A percentile compares a stretch with the other conserved stretches of the same genome.
These are phyloP conservation scores for Hypoxylon sp. DNA, from an alignment of 2,329 filamentous ascomycete species.

Conservation along the genomic window DNA sequence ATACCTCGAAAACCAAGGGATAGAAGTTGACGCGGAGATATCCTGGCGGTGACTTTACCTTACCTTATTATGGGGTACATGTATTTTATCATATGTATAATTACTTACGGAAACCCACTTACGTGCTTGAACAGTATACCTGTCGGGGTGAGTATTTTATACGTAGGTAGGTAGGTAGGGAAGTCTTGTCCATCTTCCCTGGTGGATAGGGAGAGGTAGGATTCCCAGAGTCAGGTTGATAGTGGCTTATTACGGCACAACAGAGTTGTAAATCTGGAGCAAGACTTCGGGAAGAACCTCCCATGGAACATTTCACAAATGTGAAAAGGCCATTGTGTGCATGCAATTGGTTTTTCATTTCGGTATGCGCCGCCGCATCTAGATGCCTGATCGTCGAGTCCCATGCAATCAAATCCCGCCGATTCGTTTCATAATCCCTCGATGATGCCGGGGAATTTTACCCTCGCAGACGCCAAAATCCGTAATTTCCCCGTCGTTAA, in stretches of 20 bases:
- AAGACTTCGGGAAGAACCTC: constrained; percentile 79
- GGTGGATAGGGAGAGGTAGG: background rate
- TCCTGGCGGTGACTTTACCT: constrained; percentile 71
- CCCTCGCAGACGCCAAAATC: constrained; percentile 42
- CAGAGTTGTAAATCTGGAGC: constrained; percentile 33
- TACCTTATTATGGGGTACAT: constrained; percentile 16
- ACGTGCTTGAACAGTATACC: constrained; percentile 13
- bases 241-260: constrained; percentile 34
- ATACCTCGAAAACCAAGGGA: constrained; percentile 88
- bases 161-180: background rate
- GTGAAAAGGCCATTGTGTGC: constrained; percentile 83
- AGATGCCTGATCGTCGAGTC: constrained; percentile 52
- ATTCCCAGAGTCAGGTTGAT: constrained; percentile 27
- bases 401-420: constrained; percentile 42
- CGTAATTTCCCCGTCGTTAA: constrained; percentile 22
- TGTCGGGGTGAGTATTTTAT: constrained; percentile 8
- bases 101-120: constrained; percentile 22
- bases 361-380: constrained; percentile 55
- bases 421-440: constrained; percentile 40
- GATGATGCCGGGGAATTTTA: constrained; percentile 33
- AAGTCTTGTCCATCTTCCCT: constrained; percentile 25
- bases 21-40: constrained; percentile 88
- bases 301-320: constrained; percentile 80
- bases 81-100: constrained; percentile 4
- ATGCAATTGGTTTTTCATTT: constrained; percentile 61